Evolutionary conservation across 441 rosid genomes (phyloP).

Genomic region (Erodium texanum): DNA sequence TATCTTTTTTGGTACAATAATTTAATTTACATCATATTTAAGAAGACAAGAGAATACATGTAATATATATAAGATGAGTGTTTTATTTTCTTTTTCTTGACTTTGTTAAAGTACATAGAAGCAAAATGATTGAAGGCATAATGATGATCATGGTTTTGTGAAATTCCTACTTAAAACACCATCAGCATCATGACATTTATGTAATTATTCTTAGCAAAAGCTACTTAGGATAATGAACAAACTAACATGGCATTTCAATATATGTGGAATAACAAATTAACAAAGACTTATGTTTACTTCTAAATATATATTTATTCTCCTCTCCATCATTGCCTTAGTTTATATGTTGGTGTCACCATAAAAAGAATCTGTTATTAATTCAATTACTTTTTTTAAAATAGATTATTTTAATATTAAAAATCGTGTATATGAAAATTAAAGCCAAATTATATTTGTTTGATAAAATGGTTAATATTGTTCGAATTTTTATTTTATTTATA

Average conservation of each 20-base stretch:
- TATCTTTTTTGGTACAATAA: too few relatives aligned
- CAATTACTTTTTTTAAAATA: too few relatives aligned
- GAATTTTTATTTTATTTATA: too few relatives aligned
- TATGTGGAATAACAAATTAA: neutral
- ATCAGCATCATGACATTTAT: neutral
- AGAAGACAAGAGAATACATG: too few relatives aligned
- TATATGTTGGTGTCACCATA: neutral
- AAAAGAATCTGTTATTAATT: neutral
- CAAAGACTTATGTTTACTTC: neutral
- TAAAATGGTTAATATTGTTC: too few relatives aligned
- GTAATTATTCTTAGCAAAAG: neutral
- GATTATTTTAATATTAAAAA: too few relatives aligned
- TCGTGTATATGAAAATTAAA: too few relatives aligned
- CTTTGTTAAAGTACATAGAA: neutral
- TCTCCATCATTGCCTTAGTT: slow-evolving; percentile 5
- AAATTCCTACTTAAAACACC: neutral
- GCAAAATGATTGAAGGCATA: neutral
- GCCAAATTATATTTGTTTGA: too few relatives aligned
- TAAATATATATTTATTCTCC: neutral
- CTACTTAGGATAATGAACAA: neutral
- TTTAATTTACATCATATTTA: too few relatives aligned
- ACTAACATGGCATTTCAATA: neutral
- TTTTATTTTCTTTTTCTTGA: neutral
- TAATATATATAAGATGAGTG: too few relatives aligned
- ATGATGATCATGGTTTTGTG: neutral